Conservation (phyloP, 1,284 basidiomycete species). For the Ganoderma leucocontextum region DNA sequence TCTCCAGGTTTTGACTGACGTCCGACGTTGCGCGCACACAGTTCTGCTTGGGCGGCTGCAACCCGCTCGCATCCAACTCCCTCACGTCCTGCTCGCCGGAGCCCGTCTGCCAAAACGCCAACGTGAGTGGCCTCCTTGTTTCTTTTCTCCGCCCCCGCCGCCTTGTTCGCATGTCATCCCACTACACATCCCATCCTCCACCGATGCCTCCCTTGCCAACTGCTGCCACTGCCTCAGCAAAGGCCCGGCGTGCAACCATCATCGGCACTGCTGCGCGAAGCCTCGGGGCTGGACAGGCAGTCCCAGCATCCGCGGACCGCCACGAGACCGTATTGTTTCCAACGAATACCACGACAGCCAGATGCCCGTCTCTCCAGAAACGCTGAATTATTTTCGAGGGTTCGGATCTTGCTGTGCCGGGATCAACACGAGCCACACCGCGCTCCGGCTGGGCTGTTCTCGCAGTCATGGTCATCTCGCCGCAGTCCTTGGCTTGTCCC, state of each 20-base stretch:
- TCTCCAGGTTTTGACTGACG: neutral
- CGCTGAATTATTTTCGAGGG: neutral
- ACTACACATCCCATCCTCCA: neutral
- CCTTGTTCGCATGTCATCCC: neutral
- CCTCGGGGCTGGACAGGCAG: neutral
- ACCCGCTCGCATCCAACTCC: slow-evolving; percentile 73
- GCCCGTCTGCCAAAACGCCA: slow-evolving; percentile 74
- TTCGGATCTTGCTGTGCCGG: neutral
- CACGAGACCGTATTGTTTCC: neutral
- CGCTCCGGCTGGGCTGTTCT: neutral
- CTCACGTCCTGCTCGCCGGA: slow-evolving; percentile 74
- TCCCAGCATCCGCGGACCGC: neutral
- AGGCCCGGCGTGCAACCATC: slow-evolving; percentile 5
- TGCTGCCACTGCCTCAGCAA: neutral
- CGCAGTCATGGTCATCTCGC: neutral
- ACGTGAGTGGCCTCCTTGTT: slow-evolving; percentile 49
- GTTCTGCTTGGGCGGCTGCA: slow-evolving; percentile 86
- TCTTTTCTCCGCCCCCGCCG: neutral
- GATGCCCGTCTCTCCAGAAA: neutral
- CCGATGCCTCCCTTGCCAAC: neutral
- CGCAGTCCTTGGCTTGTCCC: neutral
- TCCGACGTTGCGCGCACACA: slow-evolving; percentile 35
- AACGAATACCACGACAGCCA: neutral
- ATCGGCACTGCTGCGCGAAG: neutral
- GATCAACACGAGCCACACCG: neutral